These are phyloP conservation scores for Calonectria pseudoturangicola DNA, from an alignment of 2,329 filamentous ascomycete species.

Conservation along the genomic window DNA sequence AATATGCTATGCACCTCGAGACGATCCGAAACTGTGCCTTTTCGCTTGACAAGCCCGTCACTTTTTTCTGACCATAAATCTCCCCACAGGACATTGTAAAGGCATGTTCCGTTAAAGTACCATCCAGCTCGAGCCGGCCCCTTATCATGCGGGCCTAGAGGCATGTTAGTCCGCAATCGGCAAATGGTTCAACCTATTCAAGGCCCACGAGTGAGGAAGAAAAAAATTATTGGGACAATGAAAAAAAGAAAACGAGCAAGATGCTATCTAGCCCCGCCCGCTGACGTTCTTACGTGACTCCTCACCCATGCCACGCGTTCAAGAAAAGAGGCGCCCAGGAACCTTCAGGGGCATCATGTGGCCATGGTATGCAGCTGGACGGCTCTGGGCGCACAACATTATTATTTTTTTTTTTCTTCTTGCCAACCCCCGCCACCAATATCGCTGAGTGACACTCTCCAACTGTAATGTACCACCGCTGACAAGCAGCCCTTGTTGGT, in stretches of 20 bases:
- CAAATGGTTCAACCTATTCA: slow-evolving; percentile 28
- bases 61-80: slow-evolving; percentile 16
- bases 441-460: slow-evolving; percentile 6
- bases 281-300: background rate
- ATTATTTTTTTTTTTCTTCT: slow-evolving; percentile 21
- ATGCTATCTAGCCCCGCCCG: slow-evolving; percentile 18
- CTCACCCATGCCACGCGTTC: slow-evolving; percentile 40
- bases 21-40: slow-evolving; percentile 7
- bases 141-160: slow-evolving; percentile 16
- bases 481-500: slow-evolving; percentile 8
- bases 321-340: slow-evolving; percentile 21
- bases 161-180: slow-evolving; percentile 1
- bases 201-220: slow-evolving; percentile 25
- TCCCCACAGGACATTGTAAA: slow-evolving; percentile 20
- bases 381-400: slow-evolving; percentile 5
- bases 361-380: slow-evolving; percentile 18
- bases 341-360: slow-evolving; percentile 19
- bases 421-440: slow-evolving; percentile 25
- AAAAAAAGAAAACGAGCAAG: slow-evolving; percentile 3
- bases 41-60: slow-evolving; percentile 1
- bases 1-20: slow-evolving; percentile 11
- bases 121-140: slow-evolving; percentile 16
- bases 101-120: slow-evolving; percentile 26
- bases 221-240: background rate
- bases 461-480: slow-evolving; percentile 30